Conservation (phyloP, 805 yeast genomes). For the Pichia nakasei region DNA sequence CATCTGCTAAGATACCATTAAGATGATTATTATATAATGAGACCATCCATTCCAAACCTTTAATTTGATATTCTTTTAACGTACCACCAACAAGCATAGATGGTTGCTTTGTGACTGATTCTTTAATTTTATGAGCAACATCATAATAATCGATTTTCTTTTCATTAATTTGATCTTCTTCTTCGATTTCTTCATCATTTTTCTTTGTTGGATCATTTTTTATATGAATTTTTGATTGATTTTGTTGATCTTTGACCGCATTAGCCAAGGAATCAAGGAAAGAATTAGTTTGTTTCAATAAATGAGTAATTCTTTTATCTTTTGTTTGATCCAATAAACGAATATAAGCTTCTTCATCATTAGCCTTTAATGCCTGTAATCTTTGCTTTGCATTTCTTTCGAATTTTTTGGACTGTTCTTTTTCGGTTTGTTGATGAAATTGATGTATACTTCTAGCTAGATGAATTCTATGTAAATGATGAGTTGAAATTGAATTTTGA, state of each 20-base stretch:
- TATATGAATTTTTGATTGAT: constrained; percentile 33
- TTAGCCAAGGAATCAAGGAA: constrained; percentile 72
- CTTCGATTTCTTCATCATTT: constrained; percentile 8
- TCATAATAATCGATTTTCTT: constrained; percentile 72
- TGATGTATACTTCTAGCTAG: constrained; percentile 32
- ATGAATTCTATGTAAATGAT: constrained; percentile 21
- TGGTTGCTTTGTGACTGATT: constrained; percentile 60
- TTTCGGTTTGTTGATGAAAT: constrained; percentile 52
- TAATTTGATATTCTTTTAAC: constrained; percentile 65
- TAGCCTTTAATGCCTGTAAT: constrained; percentile 77
- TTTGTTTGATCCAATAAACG: constrained; percentile 78
- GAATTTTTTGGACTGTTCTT: constrained; percentile 65
- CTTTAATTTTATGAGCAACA: constrained; percentile 71
- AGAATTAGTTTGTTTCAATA: constrained; percentile 68
- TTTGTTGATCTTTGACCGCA: constrained; percentile 72
- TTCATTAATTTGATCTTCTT: constrained; percentile 30
- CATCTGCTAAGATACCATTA: constrained; percentile 59
- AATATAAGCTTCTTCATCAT: constrained; percentile 83
- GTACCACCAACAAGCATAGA: constrained; percentile 65
- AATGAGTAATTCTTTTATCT: constrained; percentile 79
- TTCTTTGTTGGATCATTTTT: constrained; percentile 10
- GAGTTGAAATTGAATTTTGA: constrained; percentile 24
- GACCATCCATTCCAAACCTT: constrained; percentile 62
- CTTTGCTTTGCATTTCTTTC: constrained; percentile 83
- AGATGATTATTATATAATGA: constrained; percentile 51